A percentile compares a stretch with the other conserved stretches of the same genome.
These are phyloP conservation scores for Kwoniella dendrophila DNA, from an alignment of 768 basidiomycete genomes.

Conservation along the genomic window DNA sequence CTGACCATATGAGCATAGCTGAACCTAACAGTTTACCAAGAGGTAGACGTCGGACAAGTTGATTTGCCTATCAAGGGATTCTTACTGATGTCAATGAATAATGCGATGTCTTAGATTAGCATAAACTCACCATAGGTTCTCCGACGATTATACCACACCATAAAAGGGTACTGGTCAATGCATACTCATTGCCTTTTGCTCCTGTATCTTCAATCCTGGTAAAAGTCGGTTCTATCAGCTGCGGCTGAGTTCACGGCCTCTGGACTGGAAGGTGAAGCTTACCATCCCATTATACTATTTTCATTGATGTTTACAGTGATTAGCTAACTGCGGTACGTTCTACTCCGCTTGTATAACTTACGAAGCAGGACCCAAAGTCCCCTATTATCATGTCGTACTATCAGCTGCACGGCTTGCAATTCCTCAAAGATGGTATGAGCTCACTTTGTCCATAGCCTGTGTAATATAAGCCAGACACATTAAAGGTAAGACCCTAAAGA, in stretches of 20 bases:
- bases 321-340: background rate
- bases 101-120: background rate
- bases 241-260: background rate
- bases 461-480: conserved; percentile 32
- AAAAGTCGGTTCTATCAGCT: conserved; percentile 1
- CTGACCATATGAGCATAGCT: conserved; percentile 35
- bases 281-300: conserved; percentile 13
- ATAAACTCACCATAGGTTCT: conserved; percentile 31
- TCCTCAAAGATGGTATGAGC: background rate
- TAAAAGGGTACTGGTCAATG: conserved; percentile 38
- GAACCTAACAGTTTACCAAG: conserved; percentile 33
- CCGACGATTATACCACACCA: conserved; percentile 44
- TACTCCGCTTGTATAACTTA: background rate
- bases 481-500: conserved; percentile 28
- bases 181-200: conserved; percentile 37
- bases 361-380: conserved; percentile 32
- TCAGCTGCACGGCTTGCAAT: background rate
- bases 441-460: conserved; percentile 39
- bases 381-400: background rate
- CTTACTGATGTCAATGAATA: background rate
- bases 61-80: conserved; percentile 25
- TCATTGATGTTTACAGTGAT: background rate
- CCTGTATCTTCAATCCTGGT: conserved; percentile 23
- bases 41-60: conserved; percentile 35
- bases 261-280: background rate